phyloP scores from a whole-genome alignment of 2,329 filamentous ascomycete species.

The Rhytidhysteron rufulum region DNA sequence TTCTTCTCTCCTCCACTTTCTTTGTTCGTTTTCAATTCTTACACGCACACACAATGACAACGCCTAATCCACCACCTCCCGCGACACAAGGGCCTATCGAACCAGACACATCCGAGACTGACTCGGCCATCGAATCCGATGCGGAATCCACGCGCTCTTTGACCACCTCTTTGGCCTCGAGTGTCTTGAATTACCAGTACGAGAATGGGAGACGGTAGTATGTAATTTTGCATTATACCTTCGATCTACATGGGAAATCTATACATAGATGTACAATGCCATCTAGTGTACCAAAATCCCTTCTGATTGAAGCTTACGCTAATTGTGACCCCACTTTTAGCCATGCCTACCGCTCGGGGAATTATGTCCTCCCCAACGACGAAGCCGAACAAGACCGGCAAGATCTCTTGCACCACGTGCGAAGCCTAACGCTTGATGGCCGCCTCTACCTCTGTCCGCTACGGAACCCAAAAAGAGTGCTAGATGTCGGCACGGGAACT shows the following conservation, averaged over 20 bases:
- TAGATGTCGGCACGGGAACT: constrained; percentile 39
- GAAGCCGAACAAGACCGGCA: constrained; percentile 37
- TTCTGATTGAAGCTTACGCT: too few relatives aligned
- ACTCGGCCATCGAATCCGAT: constrained; percentile 2
- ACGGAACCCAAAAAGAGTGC: constrained; percentile 16
- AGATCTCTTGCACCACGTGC: constrained; percentile 37
- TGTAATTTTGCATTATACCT: too few relatives aligned
- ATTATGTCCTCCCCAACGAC: constrained; percentile 36
- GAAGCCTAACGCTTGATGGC: constrained; percentile 30
- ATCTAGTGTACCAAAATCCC: too few relatives aligned
- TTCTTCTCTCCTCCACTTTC: too few relatives aligned
- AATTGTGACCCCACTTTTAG: too few relatives aligned
- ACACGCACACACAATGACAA: too few relatives aligned
- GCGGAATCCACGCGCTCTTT: constrained; percentile 4
- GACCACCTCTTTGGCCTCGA: constrained; percentile 32
- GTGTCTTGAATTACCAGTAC: constrained; percentile 36
- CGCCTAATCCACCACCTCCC: background rate
- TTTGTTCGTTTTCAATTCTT: too few relatives aligned
- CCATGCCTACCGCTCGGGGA: constrained; percentile 32
- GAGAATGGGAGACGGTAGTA: constrained; percentile 36
- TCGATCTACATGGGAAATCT: too few relatives aligned
- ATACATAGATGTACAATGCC: too few relatives aligned
- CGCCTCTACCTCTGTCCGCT: constrained; percentile 34
- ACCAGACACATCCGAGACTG: background rate
- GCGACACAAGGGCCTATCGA: background rate